Base-by-base conservation (phyloP, 2,329 filamentous ascomycete species). In the Paecilomyces dactylethromorphus region DNA sequence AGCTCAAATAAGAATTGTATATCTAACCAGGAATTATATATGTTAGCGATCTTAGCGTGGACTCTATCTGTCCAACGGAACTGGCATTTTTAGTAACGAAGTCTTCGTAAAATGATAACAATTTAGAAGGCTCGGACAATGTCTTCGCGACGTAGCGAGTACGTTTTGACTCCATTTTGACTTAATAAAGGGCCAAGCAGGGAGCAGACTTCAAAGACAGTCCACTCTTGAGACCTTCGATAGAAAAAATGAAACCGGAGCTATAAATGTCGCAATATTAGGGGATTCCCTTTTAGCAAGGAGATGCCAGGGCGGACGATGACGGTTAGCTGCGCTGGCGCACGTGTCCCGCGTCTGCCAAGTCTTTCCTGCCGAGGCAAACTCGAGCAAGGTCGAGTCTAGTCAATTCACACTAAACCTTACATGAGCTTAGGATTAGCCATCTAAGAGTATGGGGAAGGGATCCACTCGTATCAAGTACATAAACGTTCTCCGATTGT, bases 1-100 rank as follows among this genome's bases (percentile, higher is more conserved):
- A 24, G 11, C 18, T 55, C 35, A 4, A 35, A 6, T 12, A 45
- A 35, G 39, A 56, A 50, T 32, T 18, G 22, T 56, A 24, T 15
- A 35, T 53, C 63, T 57, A 54, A 73, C 89, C 92, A 59, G 93
- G 94, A 55, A 97, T 94, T 64, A 99, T 92, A 74, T 99, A 99
- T 54, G 93, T 97, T 64, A 99, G 78, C 29, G 92, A 96, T 45
- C 94, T 87, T 70, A 99, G 79, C 13, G 92, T 91, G 63, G 91
- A 95, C 79, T 99, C 94, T 63, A 99, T 93, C 78, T 96, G 92
- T 55, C 91, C 91, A 56, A 99, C 92, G 60, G 95, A 91, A 69
- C 91, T 89, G 61, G 92, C 87, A 74, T 99, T 99, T 78, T 93
- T 94, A 62, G 90, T 89, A 79, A 99, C 93, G 77, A 97, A 97